Base-by-base conservation (phyloP, 176 grass and related monocot species). In the Phyllostachys edulis region DNA sequence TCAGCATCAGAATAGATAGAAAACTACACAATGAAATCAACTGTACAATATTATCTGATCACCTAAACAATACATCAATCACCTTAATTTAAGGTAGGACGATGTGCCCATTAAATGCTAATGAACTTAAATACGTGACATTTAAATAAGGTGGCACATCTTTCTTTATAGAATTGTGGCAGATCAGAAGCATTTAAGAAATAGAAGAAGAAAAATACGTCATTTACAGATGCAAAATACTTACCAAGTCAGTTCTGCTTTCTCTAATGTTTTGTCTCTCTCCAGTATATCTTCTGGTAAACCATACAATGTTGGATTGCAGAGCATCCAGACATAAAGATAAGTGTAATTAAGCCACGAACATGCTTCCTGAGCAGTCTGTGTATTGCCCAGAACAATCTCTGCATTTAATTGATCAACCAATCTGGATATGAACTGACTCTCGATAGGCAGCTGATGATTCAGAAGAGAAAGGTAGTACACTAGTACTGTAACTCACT, bases 391-490 rank as follows among this genome's bases (percentile, higher is more conserved):
- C 81, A 98, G 67, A 63, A 98, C 93, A 87, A 98, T 90, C 88
- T 96, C 93, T n/a, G 93, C 93, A 89, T 96, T 98, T 75, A 98
- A 71, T 83, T 98, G 96, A 80, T 96, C 96, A 40, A 89, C 89
- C 60, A 96, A 87, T 70, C 79, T 87, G 47, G 96, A 95, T 67
- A 98, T 73, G 40, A 98, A 98, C 91, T 98, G 96, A 78, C 96
- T 98, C 73, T 98, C 93, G 18, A 98, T 98, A 72, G 96, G 93
- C 54, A 98, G 68, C 55, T 98, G 96, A 61, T 96, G 96, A 77
- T 98, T 98, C 96, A 98, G 94, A 44, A 98, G 89, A 24, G 96
- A 98, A 7, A 98, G 93, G 65, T 96, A 94, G 73, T n/a, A n/a
- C n/a, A n/a, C n/a, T n/a, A n/a, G n/a, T 96, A 98, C 54, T 98